Evolutionary conservation across 805 yeast genomes (phyloP).

Genomic region (Schwanniomyces pseudopolymorphus): DNA sequence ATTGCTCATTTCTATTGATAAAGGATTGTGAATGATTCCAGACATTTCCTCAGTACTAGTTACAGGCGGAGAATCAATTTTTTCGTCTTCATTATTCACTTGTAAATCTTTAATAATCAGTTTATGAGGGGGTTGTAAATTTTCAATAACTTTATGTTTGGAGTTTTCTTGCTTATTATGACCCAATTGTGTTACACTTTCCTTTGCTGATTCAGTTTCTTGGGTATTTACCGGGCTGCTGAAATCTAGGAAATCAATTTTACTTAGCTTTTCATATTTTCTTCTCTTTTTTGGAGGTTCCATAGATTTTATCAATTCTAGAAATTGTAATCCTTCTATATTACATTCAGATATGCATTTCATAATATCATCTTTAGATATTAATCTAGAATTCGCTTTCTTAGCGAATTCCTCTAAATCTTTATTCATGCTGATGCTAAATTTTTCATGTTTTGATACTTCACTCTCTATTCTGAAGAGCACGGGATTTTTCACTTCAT

Average conservation of each 20-base stretch:
- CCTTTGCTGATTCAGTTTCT: not conserved
- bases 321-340: conserved; percentile 1
- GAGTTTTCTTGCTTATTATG: not conserved
- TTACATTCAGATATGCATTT: conserved; percentile 8
- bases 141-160: not conserved
- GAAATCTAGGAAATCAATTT: conserved; percentile 36
- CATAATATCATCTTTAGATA: conserved; percentile 6
- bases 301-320: conserved; percentile 2
- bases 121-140: no score
- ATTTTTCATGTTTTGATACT: not conserved
- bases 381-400: not conserved
- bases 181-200: not conserved
- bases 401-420: not conserved
- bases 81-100: not conserved
- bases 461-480: not conserved
- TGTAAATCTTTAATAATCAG: not conserved
- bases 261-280: conserved; percentile 30
- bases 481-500: not conserved
- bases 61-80: not conserved
- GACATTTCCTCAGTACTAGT: not conserved
- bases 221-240: conserved; percentile 2
- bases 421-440: not conserved
- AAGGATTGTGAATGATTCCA: not conserved
- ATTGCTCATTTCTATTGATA: not conserved
- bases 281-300: conserved; percentile 25